Conservation (phyloP, 345 rosid species). For the Citrus trifoliata region DNA sequence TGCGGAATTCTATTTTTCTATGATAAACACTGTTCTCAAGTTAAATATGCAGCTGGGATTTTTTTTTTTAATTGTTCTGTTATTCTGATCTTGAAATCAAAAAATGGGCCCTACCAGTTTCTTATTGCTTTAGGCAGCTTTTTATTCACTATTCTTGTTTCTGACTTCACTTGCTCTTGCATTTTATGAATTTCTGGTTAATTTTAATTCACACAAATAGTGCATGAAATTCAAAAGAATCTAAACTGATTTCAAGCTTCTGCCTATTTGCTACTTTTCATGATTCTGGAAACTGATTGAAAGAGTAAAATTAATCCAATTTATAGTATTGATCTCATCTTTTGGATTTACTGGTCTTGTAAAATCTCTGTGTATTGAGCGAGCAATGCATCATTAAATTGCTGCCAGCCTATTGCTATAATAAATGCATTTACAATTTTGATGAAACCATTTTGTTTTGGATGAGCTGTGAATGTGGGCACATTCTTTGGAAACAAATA, state of each 20-base stretch:
- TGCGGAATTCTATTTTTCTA: background rate
- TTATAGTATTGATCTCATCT: slow-evolving; percentile 8
- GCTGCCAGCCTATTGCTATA: slow-evolving; percentile 6
- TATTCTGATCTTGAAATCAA: background rate
- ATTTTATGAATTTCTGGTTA: background rate
- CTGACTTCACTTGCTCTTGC: background rate
- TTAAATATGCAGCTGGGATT: background rate
- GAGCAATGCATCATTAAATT: slow-evolving; percentile 12
- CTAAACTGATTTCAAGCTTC: background rate
- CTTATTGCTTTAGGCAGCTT: background rate
- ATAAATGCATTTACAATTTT: background rate
- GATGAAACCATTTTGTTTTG: background rate
- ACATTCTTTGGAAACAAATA: slow-evolving; percentile 2
- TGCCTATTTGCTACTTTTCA: background rate
- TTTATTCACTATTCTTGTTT: background rate
- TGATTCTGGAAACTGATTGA: background rate
- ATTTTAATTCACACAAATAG: too few species aligned
- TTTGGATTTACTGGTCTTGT: slow-evolving; percentile 1
- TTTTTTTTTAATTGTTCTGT: background rate
- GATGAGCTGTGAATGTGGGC: background rate
- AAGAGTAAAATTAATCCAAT: background rate
- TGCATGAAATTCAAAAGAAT: slow-evolving; percentile 1
- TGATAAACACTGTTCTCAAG: slow-evolving; percentile 4
- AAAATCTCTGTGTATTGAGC: slow-evolving; percentile 22
- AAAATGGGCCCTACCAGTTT: background rate